These are phyloP conservation scores for Ormosia semicastrata DNA, from an alignment of 306 rosid species.

Conservation along the genomic window DNA sequence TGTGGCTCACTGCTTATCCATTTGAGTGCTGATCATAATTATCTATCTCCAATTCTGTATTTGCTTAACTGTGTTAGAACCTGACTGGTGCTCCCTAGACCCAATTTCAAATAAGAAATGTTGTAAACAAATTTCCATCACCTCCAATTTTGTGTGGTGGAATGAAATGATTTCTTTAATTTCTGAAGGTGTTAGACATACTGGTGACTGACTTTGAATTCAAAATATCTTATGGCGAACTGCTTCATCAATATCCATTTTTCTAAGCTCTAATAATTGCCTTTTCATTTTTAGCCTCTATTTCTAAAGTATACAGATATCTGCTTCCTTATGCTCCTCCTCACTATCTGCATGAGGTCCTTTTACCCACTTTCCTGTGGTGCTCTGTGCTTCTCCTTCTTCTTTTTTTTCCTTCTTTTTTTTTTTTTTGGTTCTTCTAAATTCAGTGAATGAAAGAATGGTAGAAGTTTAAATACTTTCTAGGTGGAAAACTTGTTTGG, in stretches of 20 bases:
- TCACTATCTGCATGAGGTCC: not conserved
- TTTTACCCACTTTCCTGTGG: not conserved
- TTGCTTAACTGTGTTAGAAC: not conserved
- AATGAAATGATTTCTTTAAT: not conserved
- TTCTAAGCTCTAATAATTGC: not conserved
- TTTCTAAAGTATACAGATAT: not conserved
- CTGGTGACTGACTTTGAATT: not conserved
- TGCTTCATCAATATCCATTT: not conserved
- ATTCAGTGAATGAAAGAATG: not conserved
- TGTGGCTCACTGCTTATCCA: not conserved
- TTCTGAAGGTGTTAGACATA: not conserved
- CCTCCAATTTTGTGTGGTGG: not conserved
- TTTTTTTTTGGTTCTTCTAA: not conserved
- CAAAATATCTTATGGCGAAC: not conserved
- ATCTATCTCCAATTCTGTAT: not conserved
- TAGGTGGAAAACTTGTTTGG: not conserved
- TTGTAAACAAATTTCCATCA: not conserved
- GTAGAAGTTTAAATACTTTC: not conserved
- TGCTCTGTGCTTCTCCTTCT: not conserved
- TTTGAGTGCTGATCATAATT: not conserved
- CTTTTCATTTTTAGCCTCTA: slow-evolving; percentile 15
- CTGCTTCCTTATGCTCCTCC: not conserved
- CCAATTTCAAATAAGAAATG: not conserved
- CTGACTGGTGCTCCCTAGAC: not conserved
- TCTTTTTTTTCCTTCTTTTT: too few relatives aligned